Percentiles rank a stretch among this genome's conserved stretches.
Evolutionary conservation across 2,329 filamentous ascomycete species (phyloP).

Genomic region (Cercospora nicotianae): DNA sequence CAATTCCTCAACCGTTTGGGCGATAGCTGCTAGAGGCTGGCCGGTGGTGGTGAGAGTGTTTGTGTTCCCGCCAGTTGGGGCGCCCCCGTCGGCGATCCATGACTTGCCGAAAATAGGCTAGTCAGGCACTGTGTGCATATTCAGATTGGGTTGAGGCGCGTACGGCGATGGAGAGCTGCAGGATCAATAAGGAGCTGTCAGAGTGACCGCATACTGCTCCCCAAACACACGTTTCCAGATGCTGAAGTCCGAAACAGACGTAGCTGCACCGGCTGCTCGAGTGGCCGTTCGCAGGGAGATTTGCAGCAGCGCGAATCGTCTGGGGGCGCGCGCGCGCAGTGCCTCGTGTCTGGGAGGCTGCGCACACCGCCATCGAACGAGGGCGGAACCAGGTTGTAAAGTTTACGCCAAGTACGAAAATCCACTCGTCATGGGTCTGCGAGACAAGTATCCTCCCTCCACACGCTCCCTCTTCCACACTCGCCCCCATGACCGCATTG

Average conservation of each 20-base stretch:
- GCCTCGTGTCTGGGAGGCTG: neutral
- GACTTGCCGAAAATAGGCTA: neutral
- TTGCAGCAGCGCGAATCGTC: neutral
- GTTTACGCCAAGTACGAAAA: slow-evolving; percentile 2
- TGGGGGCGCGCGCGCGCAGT: neutral
- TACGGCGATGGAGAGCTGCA: neutral
- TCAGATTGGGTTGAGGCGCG: neutral
- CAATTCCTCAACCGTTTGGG: neutral
- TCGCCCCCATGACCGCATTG: neutral
- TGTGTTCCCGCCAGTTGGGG: neutral
- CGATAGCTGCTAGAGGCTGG: neutral
- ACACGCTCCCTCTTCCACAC: neutral
- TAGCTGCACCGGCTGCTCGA: neutral
- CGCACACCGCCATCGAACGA: slow-evolving; percentile 4
- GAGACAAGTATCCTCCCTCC: neutral
- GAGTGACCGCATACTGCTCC: neutral
- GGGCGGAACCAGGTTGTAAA: neutral
- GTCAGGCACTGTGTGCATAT: neutral
- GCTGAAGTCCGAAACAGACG: neutral
- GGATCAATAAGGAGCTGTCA: neutral
- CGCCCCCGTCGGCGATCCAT: neutral
- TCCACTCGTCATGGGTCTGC: slow-evolving; percentile 5
- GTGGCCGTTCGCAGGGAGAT: neutral
- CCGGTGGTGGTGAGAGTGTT: neutral
- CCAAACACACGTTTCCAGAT: neutral